Conservation (phyloP, 1,284 basidiomycete genomes). For the Stygiomarasmius scandens region DNA sequence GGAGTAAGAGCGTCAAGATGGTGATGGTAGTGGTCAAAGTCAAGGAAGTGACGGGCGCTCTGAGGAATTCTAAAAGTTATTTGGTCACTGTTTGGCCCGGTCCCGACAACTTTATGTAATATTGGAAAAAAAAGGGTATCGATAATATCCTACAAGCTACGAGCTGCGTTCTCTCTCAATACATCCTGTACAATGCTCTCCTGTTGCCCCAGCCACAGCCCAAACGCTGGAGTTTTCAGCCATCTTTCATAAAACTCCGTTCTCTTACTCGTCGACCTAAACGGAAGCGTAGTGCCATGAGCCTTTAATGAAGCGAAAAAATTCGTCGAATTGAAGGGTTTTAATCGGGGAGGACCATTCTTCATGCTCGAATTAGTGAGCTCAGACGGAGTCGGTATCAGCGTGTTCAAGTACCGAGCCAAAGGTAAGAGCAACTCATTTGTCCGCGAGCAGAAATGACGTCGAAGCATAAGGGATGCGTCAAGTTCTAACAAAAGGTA, state of each 20-base stretch:
- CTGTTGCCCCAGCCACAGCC: constrained; percentile 74
- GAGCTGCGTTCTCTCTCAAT: constrained; percentile 33
- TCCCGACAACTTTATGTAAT: too few relatives aligned
- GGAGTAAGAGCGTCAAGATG: background rate
- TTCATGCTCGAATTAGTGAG: constrained; percentile 28
- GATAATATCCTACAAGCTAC: background rate
- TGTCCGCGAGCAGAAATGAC: constrained; percentile 88
- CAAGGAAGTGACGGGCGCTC: too few relatives aligned
- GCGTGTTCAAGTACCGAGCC: constrained; percentile 89
- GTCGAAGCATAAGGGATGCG: constrained; percentile 72
- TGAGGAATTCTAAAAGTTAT: background rate
- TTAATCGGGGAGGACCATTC: constrained; percentile 47
- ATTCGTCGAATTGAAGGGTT: constrained; percentile 77
- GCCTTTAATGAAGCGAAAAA: constrained; percentile 85
- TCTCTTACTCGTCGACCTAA: constrained; percentile 65
- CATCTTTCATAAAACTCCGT: constrained; percentile 76
- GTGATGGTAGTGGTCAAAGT: background rate
- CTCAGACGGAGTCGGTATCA: constrained; percentile 74
- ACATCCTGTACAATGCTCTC: constrained; percentile 67
- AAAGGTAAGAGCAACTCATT: constrained; percentile 90
- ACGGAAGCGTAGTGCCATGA: constrained; percentile 78
- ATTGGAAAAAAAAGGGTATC: background rate
- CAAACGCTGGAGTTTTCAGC: constrained; percentile 74
- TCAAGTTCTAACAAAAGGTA: constrained; percentile 49
- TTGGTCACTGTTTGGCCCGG: too few relatives aligned